These are phyloP conservation scores for Suhomyces maxii DNA, from an alignment of 1,139 yeast genomes.

Conservation along the genomic window DNA sequence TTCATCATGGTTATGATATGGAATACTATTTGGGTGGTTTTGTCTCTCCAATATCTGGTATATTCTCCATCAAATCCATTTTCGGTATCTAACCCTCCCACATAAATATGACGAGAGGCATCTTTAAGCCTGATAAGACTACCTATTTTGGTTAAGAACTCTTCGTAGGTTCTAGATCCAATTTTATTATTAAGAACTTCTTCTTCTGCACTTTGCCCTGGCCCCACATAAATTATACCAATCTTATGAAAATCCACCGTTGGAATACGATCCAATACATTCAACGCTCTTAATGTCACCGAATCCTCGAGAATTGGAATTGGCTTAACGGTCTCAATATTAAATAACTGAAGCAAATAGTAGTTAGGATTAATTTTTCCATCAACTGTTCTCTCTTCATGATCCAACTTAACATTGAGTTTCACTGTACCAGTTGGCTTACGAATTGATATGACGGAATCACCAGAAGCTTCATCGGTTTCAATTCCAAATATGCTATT, in stretches of 20 bases:
- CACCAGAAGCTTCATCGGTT: slow-evolving; percentile 54
- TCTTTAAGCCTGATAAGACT: slow-evolving; percentile 54
- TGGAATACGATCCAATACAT: slow-evolving; percentile 73
- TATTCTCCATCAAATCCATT: slow-evolving; percentile 72
- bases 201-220: slow-evolving; percentile 59
- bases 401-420: slow-evolving; percentile 46
- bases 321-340: slow-evolving; percentile 30
- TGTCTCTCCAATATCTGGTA: slow-evolving; percentile 73
- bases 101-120: slow-evolving; percentile 53
- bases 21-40: slow-evolving; percentile 68
- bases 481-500: slow-evolving; percentile 57
- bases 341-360: slow-evolving; percentile 34
- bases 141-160: slow-evolving; percentile 62
- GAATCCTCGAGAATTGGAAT: slow-evolving; percentile 48
- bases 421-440: slow-evolving; percentile 67
- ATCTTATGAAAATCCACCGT: slow-evolving; percentile 77
- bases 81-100: slow-evolving; percentile 78
- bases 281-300: slow-evolving; percentile 55
- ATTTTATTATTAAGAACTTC: slow-evolving; percentile 64
- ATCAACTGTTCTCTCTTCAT: slow-evolving; percentile 2
- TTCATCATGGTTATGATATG: slow-evolving; percentile 81
- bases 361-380: slow-evolving; percentile 26
- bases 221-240: slow-evolving; percentile 74
- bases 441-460: slow-evolving; percentile 53
- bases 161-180: slow-evolving; percentile 65